Percentiles rank a stretch among this genome's conserved stretches.
Conservation (phyloP, 257 asterid species). For the Penstemon eatonii region DNA sequence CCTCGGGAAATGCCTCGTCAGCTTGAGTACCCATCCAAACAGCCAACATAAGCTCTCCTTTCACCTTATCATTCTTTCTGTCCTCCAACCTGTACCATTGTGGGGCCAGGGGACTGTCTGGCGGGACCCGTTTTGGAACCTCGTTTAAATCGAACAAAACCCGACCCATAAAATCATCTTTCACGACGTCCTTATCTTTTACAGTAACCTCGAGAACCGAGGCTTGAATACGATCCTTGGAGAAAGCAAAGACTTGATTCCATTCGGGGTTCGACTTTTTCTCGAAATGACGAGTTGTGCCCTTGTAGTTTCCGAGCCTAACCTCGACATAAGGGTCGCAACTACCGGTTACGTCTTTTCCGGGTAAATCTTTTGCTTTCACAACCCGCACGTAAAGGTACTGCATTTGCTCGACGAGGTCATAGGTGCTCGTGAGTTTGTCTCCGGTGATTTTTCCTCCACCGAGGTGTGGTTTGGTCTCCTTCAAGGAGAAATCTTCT, state of each 20-base stretch:
- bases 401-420: slow-evolving; percentile 78
- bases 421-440: slow-evolving; percentile 73
- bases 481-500: slow-evolving; percentile 57
- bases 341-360: slow-evolving; percentile 61
- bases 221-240: slow-evolving; percentile 66
- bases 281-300: slow-evolving; percentile 67
- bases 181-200: slow-evolving; percentile 62
- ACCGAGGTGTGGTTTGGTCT: slow-evolving; percentile 69
- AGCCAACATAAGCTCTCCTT: slow-evolving; percentile 74
- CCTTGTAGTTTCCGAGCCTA: slow-evolving; percentile 66
- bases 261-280: slow-evolving; percentile 69
- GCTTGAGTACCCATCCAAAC: slow-evolving; percentile 89
- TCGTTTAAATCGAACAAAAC: slow-evolving; percentile 60
- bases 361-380: slow-evolving; percentile 68
- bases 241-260: slow-evolving; percentile 72
- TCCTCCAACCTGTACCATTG: slow-evolving; percentile 75
- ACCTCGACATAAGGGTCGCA: slow-evolving; percentile 71
- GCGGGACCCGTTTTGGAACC: slow-evolving; percentile 65
- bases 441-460: slow-evolving; percentile 70
- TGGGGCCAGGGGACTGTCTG: slow-evolving; percentile 71
- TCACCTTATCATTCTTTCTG: slow-evolving; percentile 48
- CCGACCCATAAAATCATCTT: slow-evolving; percentile 67
- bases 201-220: slow-evolving; percentile 61
- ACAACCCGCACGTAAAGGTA: slow-evolving; percentile 72
- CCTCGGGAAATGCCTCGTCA: slow-evolving; percentile 75